phyloP scores from a whole-genome alignment of 2,329 filamentous ascomycete species.

The Purpureocillium takamizusanense region DNA sequence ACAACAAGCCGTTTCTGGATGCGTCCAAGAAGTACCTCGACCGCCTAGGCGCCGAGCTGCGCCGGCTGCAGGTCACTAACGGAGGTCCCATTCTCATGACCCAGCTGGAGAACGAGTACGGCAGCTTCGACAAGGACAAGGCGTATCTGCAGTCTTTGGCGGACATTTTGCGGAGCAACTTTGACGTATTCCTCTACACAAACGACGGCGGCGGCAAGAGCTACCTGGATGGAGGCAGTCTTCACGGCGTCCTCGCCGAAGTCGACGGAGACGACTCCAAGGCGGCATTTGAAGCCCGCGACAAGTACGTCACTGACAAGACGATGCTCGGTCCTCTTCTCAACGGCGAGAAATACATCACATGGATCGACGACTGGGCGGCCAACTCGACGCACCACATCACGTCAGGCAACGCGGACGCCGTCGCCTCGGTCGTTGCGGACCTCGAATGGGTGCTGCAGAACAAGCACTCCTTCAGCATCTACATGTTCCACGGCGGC shows the following conservation, averaged over 20 bases:
- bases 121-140: conserved; percentile 36
- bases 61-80: conserved; percentile 24
- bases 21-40: conserved; percentile 27
- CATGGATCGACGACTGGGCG: conserved; percentile 6
- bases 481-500: conserved; percentile 46
- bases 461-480: conserved; percentile 28
- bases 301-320: conserved; percentile 31
- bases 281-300: conserved; percentile 18
- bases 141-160: conserved; percentile 30
- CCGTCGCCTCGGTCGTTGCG: not conserved
- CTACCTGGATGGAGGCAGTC: conserved; percentile 31
- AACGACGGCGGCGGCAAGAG: conserved; percentile 37
- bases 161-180: conserved; percentile 30
- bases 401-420: conserved; percentile 11
- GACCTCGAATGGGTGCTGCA: conserved; percentile 11
- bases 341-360: conserved; percentile 28
- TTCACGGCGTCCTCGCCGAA: conserved; percentile 34
- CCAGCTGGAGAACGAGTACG: conserved; percentile 43
- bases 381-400: conserved; percentile 28
- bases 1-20: conserved; percentile 29
- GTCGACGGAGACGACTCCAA: conserved; percentile 32
- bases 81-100: conserved; percentile 40
- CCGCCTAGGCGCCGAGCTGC: conserved; percentile 15
- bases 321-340: conserved; percentile 33
- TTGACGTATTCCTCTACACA: conserved; percentile 36